Evolutionary conservation across 2,329 filamentous ascomycete species (phyloP), one percentile per base, ranked within the genome.

Genomic region (Rhynchosporium graminicola): DNA sequence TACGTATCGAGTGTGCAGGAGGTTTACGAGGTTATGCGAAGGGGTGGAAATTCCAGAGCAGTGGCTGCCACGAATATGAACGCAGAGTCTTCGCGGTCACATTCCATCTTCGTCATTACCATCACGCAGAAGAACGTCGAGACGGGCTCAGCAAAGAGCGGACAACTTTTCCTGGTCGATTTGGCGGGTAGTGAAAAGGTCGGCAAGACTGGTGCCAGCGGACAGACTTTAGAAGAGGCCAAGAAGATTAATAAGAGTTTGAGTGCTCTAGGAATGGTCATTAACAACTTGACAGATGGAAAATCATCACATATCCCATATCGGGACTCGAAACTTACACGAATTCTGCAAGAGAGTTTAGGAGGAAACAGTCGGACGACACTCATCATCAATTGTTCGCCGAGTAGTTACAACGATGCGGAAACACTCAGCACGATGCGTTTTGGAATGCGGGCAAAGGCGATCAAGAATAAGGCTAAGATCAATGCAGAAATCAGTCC

Each of bases 191-290:
- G 92, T 74, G 95, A 99, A 80, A 98, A 98, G 80, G 92, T 98
- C 57, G 94, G 95, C 75, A 98, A 99, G 84, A 99, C 95, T 36
- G 95, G 95, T 70, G 95, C 95, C 66, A 97, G 92, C 75, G 95
- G 95, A 62, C 95, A 98, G 78, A 98, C 94, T 4, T 82, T 99
- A 48, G 95, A 98, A 77, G 95, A 99, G 77, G 95, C 95, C 65
- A 98, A 98, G 83, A 99, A 99, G 83, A 99, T 99, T 84, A 99
- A 99, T 84, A 98, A 98, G 84, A 97, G 92, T 83, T 84, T 99
- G 80, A 97, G 93, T 79, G 93, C 95, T 60, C 83, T 99, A 64
- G 95, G 95, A 72, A 98, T 97, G 93, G 95, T 98, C 79, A 99
- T 99, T 83, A 98, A 98, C 78, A 87, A 93, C 59, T 80, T 99